These are phyloP conservation scores for Volvox reticuliferus DNA, from an alignment of 139 green algal species.

Conservation along the genomic window DNA sequence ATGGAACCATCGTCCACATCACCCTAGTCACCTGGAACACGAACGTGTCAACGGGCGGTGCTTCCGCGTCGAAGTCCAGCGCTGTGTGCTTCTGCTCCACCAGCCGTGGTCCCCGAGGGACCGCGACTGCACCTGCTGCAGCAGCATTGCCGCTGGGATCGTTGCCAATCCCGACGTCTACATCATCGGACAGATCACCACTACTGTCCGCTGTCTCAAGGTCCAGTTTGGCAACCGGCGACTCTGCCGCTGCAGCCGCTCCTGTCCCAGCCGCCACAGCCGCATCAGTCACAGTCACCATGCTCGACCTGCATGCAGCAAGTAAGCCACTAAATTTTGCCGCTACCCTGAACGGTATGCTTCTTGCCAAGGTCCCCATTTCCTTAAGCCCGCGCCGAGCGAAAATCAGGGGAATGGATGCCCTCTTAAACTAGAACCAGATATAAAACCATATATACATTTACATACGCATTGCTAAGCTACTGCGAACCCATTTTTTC, in stretches of 20 bases:
- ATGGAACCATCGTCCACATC: no score
- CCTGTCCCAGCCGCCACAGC: background rate
- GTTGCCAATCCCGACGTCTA: background rate
- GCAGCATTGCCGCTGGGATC: background rate
- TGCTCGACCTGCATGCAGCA: no score
- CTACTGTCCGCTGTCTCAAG: background rate
- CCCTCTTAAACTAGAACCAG: no score
- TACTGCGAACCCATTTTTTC: no score
- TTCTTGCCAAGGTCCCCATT: no score
- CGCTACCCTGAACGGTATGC: no score
- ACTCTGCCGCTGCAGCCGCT: background rate
- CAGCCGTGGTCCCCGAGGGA: background rate
- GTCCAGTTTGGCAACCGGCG: background rate
- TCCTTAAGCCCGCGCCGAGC: no score
- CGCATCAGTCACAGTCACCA: background rate
- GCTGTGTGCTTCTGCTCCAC: conserved; percentile 53
- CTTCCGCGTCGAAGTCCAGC: conserved; percentile 62
- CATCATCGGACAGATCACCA: background rate
- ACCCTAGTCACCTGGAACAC: conserved; percentile 46
- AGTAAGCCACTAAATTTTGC: no score
- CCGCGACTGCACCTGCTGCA: background rate
- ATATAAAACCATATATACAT: no score
- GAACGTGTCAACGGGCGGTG: conserved; percentile 60
- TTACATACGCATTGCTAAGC: no score
- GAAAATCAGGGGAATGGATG: no score